These are phyloP conservation scores for Zygosaccharomyces pseudorouxii DNA, from an alignment of 805 yeast species.

Conservation along the genomic window DNA sequence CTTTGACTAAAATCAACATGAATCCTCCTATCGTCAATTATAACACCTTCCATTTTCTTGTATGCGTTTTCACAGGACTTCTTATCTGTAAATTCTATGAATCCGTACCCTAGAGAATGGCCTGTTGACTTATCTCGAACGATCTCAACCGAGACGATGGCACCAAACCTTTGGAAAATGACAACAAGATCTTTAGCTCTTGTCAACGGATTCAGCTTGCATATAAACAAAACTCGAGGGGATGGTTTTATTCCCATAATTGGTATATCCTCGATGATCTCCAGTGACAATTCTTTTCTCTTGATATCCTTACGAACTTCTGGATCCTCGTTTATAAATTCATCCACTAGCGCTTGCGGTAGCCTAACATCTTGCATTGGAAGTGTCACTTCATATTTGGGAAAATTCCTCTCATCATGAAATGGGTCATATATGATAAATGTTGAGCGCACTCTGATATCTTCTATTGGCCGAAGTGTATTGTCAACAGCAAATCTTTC, in stretches of 20 bases:
- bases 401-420: constrained; percentile 29
- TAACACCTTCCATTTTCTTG: constrained; percentile 53
- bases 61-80: constrained; percentile 59
- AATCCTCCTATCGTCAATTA: constrained; percentile 60
- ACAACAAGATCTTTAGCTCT: constrained; percentile 49
- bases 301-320: constrained; percentile 29
- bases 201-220: constrained; percentile 60
- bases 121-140: constrained; percentile 46
- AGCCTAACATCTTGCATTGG: constrained; percentile 37
- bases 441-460: constrained; percentile 49
- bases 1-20: constrained; percentile 68
- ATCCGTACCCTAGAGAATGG: constrained; percentile 56
- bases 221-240: constrained; percentile 57
- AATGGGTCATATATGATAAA: constrained; percentile 53
- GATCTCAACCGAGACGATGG: constrained; percentile 47
- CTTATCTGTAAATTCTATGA: constrained; percentile 49
- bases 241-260: constrained; percentile 54
- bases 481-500: constrained; percentile 40
- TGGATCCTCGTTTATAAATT: constrained; percentile 22
- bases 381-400: constrained; percentile 32
- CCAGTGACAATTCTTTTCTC: constrained; percentile 53
- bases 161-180: constrained; percentile 61
- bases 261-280: constrained; percentile 60
- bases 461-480: constrained; percentile 41
- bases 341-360: constrained; percentile 26